phyloP scores from a whole-genome alignment of 2,329 filamentous ascomycete genomes.

The Fusarium sp. region DNA sequence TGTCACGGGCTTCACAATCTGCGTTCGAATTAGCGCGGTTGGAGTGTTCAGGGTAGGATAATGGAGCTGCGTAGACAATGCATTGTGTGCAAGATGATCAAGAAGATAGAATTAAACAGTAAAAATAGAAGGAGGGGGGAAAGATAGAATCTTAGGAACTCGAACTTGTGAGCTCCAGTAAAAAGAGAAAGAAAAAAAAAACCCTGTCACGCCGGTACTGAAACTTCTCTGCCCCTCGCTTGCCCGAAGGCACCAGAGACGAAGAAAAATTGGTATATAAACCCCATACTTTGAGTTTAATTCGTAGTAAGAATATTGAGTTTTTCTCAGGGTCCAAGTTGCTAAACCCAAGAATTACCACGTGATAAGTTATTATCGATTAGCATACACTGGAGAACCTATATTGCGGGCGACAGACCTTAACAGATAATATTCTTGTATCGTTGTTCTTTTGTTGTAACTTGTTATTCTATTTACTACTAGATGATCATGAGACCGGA shows the following conservation, averaged over 20 bases:
- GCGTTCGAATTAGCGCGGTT: neutral
- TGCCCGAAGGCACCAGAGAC: no score
- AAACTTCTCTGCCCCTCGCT: no score
- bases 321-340: no score
- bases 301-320: no score
- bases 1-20: neutral
- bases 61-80: neutral
- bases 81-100: neutral
- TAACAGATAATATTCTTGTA: fast-evolving
- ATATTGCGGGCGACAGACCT: neutral
- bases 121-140: fast-evolving
- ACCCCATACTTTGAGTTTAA: fast-evolving
- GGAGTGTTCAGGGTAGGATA: neutral
- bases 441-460: fast-evolving
- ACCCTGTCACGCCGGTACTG: fast-evolving
- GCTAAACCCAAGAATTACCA: no score
- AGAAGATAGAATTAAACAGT: no score
- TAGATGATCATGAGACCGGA: fast-evolving
- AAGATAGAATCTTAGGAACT: no score
- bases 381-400: fast-evolving
- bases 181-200: no score
- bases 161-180: no score
- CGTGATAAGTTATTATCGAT: no score
- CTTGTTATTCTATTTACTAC: fast-evolving
- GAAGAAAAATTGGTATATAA: fast-evolving